These are phyloP conservation scores for Camelina laxa DNA, from an alignment of 345 rosid species.

Conservation along the genomic window DNA sequence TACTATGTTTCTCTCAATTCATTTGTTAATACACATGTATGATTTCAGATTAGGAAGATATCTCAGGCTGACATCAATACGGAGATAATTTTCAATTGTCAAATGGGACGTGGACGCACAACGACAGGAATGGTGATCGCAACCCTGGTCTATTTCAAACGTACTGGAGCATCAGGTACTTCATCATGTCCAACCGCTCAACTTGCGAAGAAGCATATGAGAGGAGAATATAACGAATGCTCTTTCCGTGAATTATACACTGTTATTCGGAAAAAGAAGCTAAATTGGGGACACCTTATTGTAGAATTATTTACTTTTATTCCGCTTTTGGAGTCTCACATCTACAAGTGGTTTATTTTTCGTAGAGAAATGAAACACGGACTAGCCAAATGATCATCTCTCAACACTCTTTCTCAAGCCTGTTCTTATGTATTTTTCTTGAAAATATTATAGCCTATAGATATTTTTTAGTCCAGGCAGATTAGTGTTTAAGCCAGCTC, in stretches of 20 bases:
- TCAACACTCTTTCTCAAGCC: constrained; percentile 20
- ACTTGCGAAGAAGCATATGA: constrained; percentile 6
- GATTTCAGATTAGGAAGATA: constrained; percentile 80
- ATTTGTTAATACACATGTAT: neutral
- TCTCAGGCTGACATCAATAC: constrained; percentile 72
- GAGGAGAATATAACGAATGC: constrained; percentile 25
- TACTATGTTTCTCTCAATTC: neutral
- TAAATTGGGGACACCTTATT: constrained; percentile 13
- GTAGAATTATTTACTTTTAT: neutral
- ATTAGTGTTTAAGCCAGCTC: constrained; percentile 17
- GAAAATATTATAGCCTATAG: neutral
- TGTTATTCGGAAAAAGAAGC: neutral
- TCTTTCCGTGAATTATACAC: neutral
- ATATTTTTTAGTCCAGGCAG: neutral
- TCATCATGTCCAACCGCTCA: constrained; percentile 36
- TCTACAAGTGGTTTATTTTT: constrained; percentile 4
- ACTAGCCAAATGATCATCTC: constrained; percentile 7
- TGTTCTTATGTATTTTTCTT: constrained; percentile 23
- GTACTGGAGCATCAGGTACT: constrained; percentile 88
- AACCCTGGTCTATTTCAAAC: constrained; percentile 85
- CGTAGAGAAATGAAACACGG: constrained; percentile 22
- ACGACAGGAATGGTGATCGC: constrained; percentile 99
- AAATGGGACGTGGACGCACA: constrained; percentile 99
- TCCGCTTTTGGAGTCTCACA: constrained; percentile 6
- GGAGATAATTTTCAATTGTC: constrained; percentile 90